Evolutionary conservation across 2,329 filamentous ascomycete species (phyloP).

Genomic region (Cordyceps fumosorosea): DNA sequence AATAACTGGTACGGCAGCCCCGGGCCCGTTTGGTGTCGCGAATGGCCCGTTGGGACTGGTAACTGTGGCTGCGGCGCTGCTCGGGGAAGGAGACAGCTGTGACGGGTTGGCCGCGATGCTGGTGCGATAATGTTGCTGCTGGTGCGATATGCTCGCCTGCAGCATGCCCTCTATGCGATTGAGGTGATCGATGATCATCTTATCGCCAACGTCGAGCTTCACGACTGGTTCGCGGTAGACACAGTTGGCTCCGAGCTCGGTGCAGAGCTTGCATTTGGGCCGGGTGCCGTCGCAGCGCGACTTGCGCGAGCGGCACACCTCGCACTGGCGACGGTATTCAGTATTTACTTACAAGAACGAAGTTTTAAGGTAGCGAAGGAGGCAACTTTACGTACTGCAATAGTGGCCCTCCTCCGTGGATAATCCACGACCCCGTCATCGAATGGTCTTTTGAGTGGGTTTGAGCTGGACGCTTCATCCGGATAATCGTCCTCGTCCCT

Average conservation of each 20-base stretch:
- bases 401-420: slow-evolving; percentile 57
- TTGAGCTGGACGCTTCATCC: slow-evolving; percentile 28
- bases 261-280: slow-evolving; percentile 79
- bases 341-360: slow-evolving; percentile 1
- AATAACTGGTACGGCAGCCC: slow-evolving; percentile 44
- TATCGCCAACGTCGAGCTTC: slow-evolving; percentile 81
- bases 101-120: slow-evolving; percentile 39
- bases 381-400: slow-evolving; percentile 47
- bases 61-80: slow-evolving; percentile 54
- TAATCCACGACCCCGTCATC: slow-evolving; percentile 58
- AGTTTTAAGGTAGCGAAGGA: neutral
- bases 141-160: slow-evolving; percentile 57
- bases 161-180: slow-evolving; percentile 71
- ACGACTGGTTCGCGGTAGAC: slow-evolving; percentile 80
- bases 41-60: slow-evolving; percentile 46
- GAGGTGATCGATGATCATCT: slow-evolving; percentile 73
- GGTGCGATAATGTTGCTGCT: slow-evolving; percentile 36
- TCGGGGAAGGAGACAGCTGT: slow-evolving; percentile 58
- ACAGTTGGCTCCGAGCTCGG: slow-evolving; percentile 74
- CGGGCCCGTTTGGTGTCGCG: neutral
- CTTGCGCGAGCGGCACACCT: slow-evolving; percentile 74
- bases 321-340: slow-evolving; percentile 52
- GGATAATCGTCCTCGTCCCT: slow-evolving; percentile 5
- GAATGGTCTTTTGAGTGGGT: slow-evolving; percentile 55
- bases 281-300: slow-evolving; percentile 73